These are phyloP conservation scores for Mimosa pudica DNA, from an alignment of 306 rosid genomes.

Conservation along the genomic window DNA sequence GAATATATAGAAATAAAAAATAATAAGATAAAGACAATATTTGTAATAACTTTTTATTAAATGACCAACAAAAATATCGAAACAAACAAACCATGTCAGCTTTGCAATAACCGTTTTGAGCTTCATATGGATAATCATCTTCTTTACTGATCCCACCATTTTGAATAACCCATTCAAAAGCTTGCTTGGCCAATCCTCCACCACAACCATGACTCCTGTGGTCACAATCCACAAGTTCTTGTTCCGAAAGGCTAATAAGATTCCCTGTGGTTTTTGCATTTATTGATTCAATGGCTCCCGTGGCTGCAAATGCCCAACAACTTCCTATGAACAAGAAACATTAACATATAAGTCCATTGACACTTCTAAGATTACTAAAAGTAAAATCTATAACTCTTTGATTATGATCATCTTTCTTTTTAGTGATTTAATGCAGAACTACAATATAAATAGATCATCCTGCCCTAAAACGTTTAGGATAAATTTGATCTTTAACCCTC, in stretches of 20 bases:
- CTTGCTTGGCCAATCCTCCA: not conserved
- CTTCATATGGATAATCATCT: not conserved
- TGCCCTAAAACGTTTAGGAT: too few relatives aligned
- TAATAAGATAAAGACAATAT: too few relatives aligned
- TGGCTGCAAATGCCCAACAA: conserved; percentile 60
- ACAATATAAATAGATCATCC: too few relatives aligned
- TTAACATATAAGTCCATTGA: too few relatives aligned
- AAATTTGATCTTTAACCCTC: too few relatives aligned
- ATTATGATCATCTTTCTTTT: too few relatives aligned
- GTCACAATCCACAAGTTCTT: conserved; percentile 38
- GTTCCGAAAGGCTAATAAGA: conserved; percentile 53
- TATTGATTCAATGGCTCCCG: conserved; percentile 54
- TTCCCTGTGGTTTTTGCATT: conserved; percentile 47
- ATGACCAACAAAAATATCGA: too few relatives aligned
- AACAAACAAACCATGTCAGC: not conserved
- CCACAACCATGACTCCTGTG: not conserved
- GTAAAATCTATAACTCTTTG: too few relatives aligned
- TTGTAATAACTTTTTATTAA: too few relatives aligned
- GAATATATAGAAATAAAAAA: too few relatives aligned
- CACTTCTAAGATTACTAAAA: too few relatives aligned
- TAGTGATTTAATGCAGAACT: too few relatives aligned
- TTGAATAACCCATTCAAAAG: not conserved
- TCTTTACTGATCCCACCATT: not conserved
- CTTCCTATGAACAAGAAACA: conserved; percentile 35
- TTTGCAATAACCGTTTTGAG: not conserved